Evolutionary conservation across 805 yeast species (phyloP).

Genomic region (Wickerhamomyces canadensis): DNA sequence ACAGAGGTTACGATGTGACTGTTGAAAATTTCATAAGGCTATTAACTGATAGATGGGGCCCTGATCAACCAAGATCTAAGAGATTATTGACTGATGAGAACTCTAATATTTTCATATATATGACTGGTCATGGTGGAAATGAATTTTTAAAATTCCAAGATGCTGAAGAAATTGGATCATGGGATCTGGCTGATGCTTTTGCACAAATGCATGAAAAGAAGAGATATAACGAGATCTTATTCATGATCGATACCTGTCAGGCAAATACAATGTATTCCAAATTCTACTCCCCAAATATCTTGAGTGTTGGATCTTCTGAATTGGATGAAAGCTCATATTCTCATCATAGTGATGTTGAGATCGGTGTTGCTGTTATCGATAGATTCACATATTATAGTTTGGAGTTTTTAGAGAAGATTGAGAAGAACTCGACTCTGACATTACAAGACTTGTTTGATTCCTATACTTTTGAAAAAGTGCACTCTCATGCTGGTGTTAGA

Average conservation of each 20-base stretch:
- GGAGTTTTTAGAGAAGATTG: conserved; percentile 79
- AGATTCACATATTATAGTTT: conserved; percentile 89
- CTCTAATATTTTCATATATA: conserved; percentile 86
- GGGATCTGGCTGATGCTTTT: conserved; percentile 95
- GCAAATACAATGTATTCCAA: conserved; percentile 96
- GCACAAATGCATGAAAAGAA: conserved; percentile 96
- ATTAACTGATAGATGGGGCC: conserved; percentile 93
- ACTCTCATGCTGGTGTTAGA: conserved; percentile 90
- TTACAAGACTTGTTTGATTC: conserved; percentile 80
- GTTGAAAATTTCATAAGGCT: conserved; percentile 94
- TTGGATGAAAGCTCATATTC: conserved; percentile 89
- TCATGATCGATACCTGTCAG: conserved; percentile 98
- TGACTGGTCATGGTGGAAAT: conserved; percentile 99
- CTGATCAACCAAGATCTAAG: conserved; percentile 89
- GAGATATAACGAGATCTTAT: conserved; percentile 89
- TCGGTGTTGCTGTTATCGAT: conserved; percentile 97
- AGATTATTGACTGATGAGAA: conserved; percentile 88
- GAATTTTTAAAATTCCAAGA: conserved; percentile 97
- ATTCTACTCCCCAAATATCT: conserved; percentile 85
- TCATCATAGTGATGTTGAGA: conserved; percentile 90
- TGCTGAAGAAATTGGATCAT: conserved; percentile 93
- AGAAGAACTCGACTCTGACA: conserved; percentile 68
- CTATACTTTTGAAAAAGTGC: conserved; percentile 79
- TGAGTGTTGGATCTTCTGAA: conserved; percentile 89
- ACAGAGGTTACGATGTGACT: conserved; percentile 95